Evolutionary conservation across 2,329 filamentous ascomycete genomes (phyloP), one percentile per base, ranked within the genome.

Genomic region (Aspergillaceae sp.): DNA sequence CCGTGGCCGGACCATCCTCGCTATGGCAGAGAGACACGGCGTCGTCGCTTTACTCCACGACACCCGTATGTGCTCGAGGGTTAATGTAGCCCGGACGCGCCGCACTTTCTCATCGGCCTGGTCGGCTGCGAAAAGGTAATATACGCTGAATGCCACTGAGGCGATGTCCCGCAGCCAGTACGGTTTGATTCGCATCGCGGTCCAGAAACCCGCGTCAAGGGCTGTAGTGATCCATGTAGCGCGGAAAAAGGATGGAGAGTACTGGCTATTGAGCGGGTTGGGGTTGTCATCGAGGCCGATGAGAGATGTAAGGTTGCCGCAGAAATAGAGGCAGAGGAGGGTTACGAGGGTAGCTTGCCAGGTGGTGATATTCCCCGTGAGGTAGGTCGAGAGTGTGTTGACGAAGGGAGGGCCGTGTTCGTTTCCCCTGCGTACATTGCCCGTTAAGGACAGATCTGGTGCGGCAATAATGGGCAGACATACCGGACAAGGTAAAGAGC

Each of bases 181-280:
- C 41, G 75, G 75, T 47, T 79, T 80, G 52, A 98, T 90, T 58
- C 82, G 84, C 92, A 98, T 98, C 32, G 92, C 92, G 0, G 89
- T 95, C 92, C 92, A 98, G 67, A 96, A 98, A 1, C 92, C 92
- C 4, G 92, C 92, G 59, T 98, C 92, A 50, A 98, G 71, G 0
- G 89, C 92, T 0, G 92, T 98, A 44, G 92, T 83, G 10, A 97
- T 80, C 92, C 92, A 98, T 62, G 92, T 98, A 46, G 92, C 92
- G 42, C 92, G 84, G 66, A 95, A 98, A 71, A 94, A 98, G 29
- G 86, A 83, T 43, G 87, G 77, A 45, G 87, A 88, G 71, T 98
- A 98, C 64, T 97, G 84, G 61, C 94, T 95, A 29, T 90, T 86
- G 61, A 98, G 77, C 19, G 92, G 92, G 59, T 98, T 92, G 3